Percentiles rank a stretch among this genome's conserved stretches.
Conservation (phyloP, 2,329 filamentous ascomycete species). For the Aspergillus transmontanensis region DNA sequence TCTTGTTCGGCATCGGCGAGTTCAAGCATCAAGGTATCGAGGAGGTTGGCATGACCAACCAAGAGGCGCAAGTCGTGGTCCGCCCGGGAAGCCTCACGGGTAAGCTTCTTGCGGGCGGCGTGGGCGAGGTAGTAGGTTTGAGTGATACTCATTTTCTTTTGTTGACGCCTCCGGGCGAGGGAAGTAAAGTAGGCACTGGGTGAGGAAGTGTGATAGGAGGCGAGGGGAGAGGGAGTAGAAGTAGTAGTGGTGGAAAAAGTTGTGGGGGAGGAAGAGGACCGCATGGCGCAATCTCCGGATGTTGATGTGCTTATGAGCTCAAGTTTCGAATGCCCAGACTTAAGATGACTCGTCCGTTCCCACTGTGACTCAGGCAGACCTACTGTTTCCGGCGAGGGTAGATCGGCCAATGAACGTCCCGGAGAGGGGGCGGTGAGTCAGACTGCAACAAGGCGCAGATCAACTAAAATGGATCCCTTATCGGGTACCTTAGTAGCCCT, state of each 20-base stretch:
- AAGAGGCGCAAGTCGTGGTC: slow-evolving; percentile 95
- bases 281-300: slow-evolving; percentile 28
- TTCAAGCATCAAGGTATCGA: slow-evolving; percentile 89
- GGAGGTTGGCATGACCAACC: slow-evolving; percentile 96
- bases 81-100: slow-evolving; percentile 81
- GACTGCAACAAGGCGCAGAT: background rate
- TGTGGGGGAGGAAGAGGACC: slow-evolving; percentile 15
- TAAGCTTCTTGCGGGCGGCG: slow-evolving; percentile 95
- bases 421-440: slow-evolving; percentile 31
- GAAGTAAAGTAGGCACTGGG: slow-evolving; percentile 46
- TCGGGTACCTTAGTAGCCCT: slow-evolving; percentile 4
- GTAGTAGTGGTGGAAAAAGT: slow-evolving; percentile 17
- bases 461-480: slow-evolving; percentile 4
- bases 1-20: slow-evolving; percentile 92
- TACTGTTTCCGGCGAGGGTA: slow-evolving; percentile 19
- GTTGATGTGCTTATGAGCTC: slow-evolving; percentile 32
- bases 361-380: slow-evolving; percentile 34
- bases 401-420: slow-evolving; percentile 30
- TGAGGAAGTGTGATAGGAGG: slow-evolving; percentile 30
- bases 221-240: slow-evolving; percentile 19
- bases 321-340: slow-evolving; percentile 13
- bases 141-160: slow-evolving; percentile 94
- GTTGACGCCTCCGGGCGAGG: slow-evolving; percentile 44
- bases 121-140: slow-evolving; percentile 98
- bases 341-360: slow-evolving; percentile 30